Percentiles rank a stretch among this genome's conserved stretches.
phyloP scores from a whole-genome alignment of 2,329 filamentous ascomycete species.

The Epichloe sp. region DNA sequence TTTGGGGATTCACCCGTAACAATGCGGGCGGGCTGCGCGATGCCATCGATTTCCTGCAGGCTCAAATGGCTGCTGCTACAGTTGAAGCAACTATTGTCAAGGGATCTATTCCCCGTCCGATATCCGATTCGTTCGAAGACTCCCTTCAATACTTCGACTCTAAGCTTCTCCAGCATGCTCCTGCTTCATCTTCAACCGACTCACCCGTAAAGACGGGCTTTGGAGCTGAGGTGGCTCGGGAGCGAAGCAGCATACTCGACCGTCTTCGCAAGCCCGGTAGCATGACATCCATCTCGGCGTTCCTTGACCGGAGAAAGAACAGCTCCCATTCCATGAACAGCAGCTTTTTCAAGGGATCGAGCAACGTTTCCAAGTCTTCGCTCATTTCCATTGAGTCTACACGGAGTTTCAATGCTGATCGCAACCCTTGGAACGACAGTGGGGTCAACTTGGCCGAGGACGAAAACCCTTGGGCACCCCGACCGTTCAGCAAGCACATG shows the following conservation, averaged over 20 bases:
- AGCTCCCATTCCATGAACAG: conserved; percentile 69
- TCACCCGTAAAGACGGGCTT: conserved; percentile 81
- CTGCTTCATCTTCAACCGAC: conserved; percentile 66
- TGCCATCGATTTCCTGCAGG: conserved; percentile 86
- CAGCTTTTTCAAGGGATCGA: conserved; percentile 86
- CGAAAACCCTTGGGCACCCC: conserved; percentile 53
- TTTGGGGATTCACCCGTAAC: conserved; percentile 86
- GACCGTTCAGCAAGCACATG: conserved; percentile 52
- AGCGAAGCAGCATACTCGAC: conserved; percentile 77
- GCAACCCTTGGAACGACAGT: conserved; percentile 97
- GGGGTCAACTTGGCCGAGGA: conserved; percentile 89
- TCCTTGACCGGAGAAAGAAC: conserved; percentile 90
- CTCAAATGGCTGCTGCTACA: conserved; percentile 73
- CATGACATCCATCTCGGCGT: conserved; percentile 91
- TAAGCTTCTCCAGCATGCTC: conserved; percentile 87
- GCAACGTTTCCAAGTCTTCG: conserved; percentile 85
- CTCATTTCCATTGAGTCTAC: conserved; percentile 93
- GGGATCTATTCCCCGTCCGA: conserved; percentile 91
- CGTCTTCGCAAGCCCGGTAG: conserved; percentile 87
- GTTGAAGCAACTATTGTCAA: conserved; percentile 81
- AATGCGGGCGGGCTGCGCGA: conserved; percentile 92
- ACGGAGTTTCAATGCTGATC: conserved; percentile 77
- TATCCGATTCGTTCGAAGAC: conserved; percentile 97
- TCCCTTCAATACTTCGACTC: conserved; percentile 95
- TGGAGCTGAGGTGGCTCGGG: conserved; percentile 64